A percentile compares a stretch with the other conserved stretches of the same genome.
These are phyloP conservation scores for Nothophytophthora sp. DNA, from an alignment of 352 stramenopile species.

Conservation along the genomic window DNA sequence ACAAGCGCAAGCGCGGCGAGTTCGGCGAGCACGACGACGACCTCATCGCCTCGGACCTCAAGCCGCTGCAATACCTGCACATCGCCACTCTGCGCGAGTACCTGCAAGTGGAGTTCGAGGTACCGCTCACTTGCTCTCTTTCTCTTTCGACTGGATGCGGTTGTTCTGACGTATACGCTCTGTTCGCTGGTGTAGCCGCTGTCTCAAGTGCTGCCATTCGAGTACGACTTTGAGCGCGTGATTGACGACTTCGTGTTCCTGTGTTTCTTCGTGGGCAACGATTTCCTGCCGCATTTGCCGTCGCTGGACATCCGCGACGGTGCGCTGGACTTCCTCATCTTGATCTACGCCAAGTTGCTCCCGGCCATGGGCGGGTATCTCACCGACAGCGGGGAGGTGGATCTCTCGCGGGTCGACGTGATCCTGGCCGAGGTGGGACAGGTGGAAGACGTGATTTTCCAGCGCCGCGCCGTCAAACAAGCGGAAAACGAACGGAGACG, in stretches of 20 bases:
- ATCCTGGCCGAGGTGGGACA: conserved; percentile 96
- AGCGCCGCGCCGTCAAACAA: conserved; percentile 82
- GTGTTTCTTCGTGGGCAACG: conserved; percentile 99
- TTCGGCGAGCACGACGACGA: conserved; percentile 84
- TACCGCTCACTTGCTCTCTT: conserved; percentile 12
- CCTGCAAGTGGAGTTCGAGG: conserved; percentile 94
- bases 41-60: conserved; percentile 84
- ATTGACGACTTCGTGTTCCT: conserved; percentile 99
- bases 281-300: conserved; percentile 99
- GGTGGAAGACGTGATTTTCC: conserved; percentile 97
- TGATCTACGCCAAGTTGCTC: conserved; percentile 94
- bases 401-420: conserved; percentile 95
- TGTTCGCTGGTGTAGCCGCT: conserved; percentile 62
- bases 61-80: conserved; percentile 93
- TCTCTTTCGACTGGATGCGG: neutral
- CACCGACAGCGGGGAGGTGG: conserved; percentile 93
- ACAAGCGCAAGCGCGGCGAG: conserved; percentile 79
- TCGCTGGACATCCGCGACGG: conserved; percentile 98
- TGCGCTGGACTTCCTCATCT: conserved; percentile 98
- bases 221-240: conserved; percentile 97
- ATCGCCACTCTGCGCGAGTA: conserved; percentile 96
- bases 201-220: conserved; percentile 85
- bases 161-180: neutral
- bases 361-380: conserved; percentile 94
- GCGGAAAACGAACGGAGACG: conserved; percentile 73